Evolutionary conservation across 139 green algal genomes (phyloP).

Genomic region (Volvox reticuliferus): DNA sequence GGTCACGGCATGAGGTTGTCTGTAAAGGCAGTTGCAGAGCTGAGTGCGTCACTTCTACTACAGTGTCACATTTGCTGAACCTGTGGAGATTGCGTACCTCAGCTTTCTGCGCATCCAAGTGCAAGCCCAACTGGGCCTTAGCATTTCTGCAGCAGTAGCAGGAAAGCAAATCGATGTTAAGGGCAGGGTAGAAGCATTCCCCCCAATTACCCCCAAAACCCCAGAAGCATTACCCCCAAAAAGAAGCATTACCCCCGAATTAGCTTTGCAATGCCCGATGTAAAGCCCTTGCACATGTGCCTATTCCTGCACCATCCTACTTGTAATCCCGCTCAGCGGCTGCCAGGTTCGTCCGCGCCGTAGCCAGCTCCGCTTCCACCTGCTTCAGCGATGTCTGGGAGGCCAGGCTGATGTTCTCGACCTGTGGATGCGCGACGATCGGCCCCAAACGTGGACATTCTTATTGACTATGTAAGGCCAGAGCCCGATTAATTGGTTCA

Average conservation of each 20-base stretch:
- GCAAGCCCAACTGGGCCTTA: slow-evolving; percentile 55
- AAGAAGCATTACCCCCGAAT: not conserved
- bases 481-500: not conserved
- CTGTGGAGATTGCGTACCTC: not conserved
- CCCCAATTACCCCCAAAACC: not conserved
- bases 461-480: not conserved
- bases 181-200: not conserved
- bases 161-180: not conserved
- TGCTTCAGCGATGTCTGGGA: slow-evolving; percentile 62
- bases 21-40: not conserved
- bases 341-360: slow-evolving; percentile 58
- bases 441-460: not conserved
- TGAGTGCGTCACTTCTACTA: not conserved
- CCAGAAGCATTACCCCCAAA: no score
- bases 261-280: not conserved
- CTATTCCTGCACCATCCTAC: not conserved
- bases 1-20: no score
- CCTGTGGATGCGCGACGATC: slow-evolving; percentile 54
- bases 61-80: not conserved
- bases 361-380: slow-evolving; percentile 79
- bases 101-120: slow-evolving; percentile 48
- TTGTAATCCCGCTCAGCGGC: slow-evolving; percentile 44
- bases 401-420: slow-evolving; percentile 75
- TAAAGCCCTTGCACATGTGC: not conserved
- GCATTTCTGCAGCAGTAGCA: slow-evolving; percentile 46